Percentiles rank a stretch among this genome's conserved stretches.
Evolutionary conservation across 768 basidiomycete genomes (phyloP).

Genomic region (Rubroboletus pulcherrimus): DNA sequence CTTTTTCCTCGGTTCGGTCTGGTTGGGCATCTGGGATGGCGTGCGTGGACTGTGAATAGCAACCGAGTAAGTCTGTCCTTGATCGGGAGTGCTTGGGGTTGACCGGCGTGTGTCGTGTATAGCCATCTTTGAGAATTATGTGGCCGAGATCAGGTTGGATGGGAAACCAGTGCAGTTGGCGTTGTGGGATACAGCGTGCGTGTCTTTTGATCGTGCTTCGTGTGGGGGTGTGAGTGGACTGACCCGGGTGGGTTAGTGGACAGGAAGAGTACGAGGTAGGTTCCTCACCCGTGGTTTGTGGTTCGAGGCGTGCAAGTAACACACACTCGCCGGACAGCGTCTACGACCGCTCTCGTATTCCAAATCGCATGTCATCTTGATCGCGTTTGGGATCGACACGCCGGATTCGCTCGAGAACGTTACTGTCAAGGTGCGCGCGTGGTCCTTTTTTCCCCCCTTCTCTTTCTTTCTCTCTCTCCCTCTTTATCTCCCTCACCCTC

Average conservation of each 20-base stretch:
- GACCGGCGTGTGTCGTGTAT: background rate
- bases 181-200: slow-evolving; percentile 98
- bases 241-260: slow-evolving; percentile 51
- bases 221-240: background rate
- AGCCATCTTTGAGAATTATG: slow-evolving; percentile 97
- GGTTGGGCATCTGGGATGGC: background rate
- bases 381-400: slow-evolving; percentile 94
- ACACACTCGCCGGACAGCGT: slow-evolving; percentile 44
- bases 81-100: background rate
- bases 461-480: too few species aligned
- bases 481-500: background rate
- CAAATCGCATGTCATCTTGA: slow-evolving; percentile 97
- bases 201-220: slow-evolving; percentile 16
- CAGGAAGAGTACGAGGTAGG: slow-evolving; percentile 91
- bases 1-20: background rate
- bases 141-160: slow-evolving; percentile 96
- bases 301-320: background rate
- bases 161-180: slow-evolving; percentile 97
- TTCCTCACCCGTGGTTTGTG: background rate
- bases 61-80: slow-evolving; percentile 40
- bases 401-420: slow-evolving; percentile 98
- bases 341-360: slow-evolving; percentile 96
- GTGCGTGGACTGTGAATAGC: slow-evolving; percentile 25
- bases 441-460: too few species aligned
- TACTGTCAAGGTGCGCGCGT: slow-evolving; percentile 67